A percentile compares a stretch with the other conserved stretches of the same genome.
These are phyloP conservation scores for Prosopis cineraria DNA, from an alignment of 306 rosid species.

Conservation along the genomic window DNA sequence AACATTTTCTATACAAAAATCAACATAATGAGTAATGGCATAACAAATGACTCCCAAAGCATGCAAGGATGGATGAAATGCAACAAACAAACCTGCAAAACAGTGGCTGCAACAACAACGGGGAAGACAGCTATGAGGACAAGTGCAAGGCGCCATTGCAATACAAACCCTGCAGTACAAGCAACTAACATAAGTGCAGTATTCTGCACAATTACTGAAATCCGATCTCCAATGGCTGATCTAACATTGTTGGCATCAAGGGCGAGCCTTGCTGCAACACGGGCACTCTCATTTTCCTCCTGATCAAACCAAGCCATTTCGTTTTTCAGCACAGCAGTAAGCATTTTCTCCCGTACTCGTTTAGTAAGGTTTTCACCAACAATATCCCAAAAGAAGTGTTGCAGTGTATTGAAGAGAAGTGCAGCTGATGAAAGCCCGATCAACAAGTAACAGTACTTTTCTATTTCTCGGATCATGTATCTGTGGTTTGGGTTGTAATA, in stretches of 20 bases:
- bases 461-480: conserved; percentile 77
- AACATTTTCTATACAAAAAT: conserved; percentile 73
- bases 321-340: conserved; percentile 72
- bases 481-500: conserved; percentile 72
- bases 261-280: conserved; percentile 83
- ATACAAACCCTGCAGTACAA: conserved; percentile 89
- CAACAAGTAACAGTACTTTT: conserved; percentile 81
- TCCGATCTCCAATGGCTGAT: conserved; percentile 92
- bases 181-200: conserved; percentile 93
- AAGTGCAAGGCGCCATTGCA: conserved; percentile 97
- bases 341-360: conserved; percentile 91
- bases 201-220: conserved; percentile 93
- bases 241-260: conserved; percentile 93
- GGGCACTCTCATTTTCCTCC: conserved; percentile 93
- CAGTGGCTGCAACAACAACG: conserved; percentile 94
- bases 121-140: conserved; percentile 95
- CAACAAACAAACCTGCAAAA: conserved; percentile 69
- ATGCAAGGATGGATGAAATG: conserved; percentile 2
- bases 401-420: conserved; percentile 88
- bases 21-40: background rate
- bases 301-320: conserved; percentile 98
- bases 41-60: background rate
- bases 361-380: conserved; percentile 91
- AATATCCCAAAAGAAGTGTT: conserved; percentile 94
- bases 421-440: conserved; percentile 94